These are phyloP conservation scores for Carpediemonas membranifera DNA, from an alignment of 78 protist species.

Conservation along the genomic window DNA sequence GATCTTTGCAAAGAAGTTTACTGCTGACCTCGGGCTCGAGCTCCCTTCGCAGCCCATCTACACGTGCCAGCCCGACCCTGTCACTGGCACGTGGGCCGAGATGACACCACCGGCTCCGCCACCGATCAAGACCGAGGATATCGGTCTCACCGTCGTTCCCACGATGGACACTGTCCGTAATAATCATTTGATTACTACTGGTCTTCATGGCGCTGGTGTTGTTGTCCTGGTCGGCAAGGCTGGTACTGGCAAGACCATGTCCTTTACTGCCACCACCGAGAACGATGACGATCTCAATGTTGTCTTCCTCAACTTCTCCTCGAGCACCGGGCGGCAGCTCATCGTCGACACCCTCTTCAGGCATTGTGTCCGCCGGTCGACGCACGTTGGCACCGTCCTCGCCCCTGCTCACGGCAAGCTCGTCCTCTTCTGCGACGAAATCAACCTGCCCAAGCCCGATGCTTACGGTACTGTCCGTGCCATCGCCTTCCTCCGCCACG, in stretches of 20 bases:
- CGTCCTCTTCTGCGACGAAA: conserved; percentile 88
- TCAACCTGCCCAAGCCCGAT: conserved; percentile 85
- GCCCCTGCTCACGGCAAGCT: conserved; percentile 17
- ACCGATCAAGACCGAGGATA: conserved; percentile 48
- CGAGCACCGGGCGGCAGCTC: conserved; percentile 69
- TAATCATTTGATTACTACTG: conserved; percentile 63
- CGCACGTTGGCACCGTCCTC: not conserved
- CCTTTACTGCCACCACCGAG: conserved; percentile 58
- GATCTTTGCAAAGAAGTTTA: too few relatives aligned
- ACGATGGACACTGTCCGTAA: conserved; percentile 93
- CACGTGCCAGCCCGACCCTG: too few relatives aligned
- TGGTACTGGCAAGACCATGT: conserved; percentile 92
- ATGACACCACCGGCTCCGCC: conserved; percentile 50
- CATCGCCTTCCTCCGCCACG: conserved; percentile 78
- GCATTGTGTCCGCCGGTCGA: conserved; percentile 49
- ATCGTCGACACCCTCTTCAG: conserved; percentile 64
- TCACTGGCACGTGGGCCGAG: conserved; percentile 55
- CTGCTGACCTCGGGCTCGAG: too few relatives aligned
- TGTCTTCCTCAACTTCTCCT: conserved; percentile 73
- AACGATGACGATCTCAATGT: conserved; percentile 64
- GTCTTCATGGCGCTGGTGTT: conserved; percentile 72
- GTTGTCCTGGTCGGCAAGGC: conserved; percentile 92
- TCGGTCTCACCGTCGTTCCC: conserved; percentile 66
- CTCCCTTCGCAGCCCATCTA: too few relatives aligned
- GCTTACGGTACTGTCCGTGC: conserved; percentile 89